Base-by-base conservation (phyloP, 1,284 basidiomycete species). In the Cryptococcus sp. region DNA sequence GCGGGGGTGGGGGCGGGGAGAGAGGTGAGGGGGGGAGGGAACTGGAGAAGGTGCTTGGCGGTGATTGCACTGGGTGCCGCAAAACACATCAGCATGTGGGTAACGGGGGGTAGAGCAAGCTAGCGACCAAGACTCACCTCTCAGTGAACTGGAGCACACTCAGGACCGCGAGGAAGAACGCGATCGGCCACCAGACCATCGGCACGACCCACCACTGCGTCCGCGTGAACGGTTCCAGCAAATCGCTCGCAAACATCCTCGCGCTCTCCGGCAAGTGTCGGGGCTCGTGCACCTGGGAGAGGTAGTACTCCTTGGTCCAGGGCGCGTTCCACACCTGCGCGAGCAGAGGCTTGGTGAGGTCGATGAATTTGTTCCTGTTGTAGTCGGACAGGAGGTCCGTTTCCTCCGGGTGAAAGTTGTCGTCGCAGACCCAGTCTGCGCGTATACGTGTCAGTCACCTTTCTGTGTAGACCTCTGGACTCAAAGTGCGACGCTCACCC, bases 181-280 rank as follows among this genome's bases (percentile, higher is more conserved):
- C 80, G 68, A 99, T 95, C 24, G 95, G 95, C 11, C 87, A 80
- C 95, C 96, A 99, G 66, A 99, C 69, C 51, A 87, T 73, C 9
- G 96, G 96, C 9, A 98, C 88, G 4, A 96, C 88, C 78, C 87
- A 98, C 96, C 96, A 99, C 56, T 86, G 80, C 33, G 95, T 97
- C 43, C 88, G 82, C 0, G 93, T 96, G 71, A 88, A 86, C 56
- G 90, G 53, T 40, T 98, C 95, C 38, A 98, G 85, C 61, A 86
- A 83, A 57, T 82, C 80, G 6, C 87, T 86, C 16, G 88, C 87
- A 73, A 98, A 98, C 62, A 98, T 80, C 60, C 89, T 85, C 0
- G 93, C 93, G 12, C 91, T 87, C 47, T 93, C 83, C 33, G 87
- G 82, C 52, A 96, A 76, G 77, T 98, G 96, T 48, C 95, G 86